These are phyloP conservation scores for Rugosomyces carneus DNA, from an alignment of 1,284 basidiomycete genomes.

Conservation along the genomic window DNA sequence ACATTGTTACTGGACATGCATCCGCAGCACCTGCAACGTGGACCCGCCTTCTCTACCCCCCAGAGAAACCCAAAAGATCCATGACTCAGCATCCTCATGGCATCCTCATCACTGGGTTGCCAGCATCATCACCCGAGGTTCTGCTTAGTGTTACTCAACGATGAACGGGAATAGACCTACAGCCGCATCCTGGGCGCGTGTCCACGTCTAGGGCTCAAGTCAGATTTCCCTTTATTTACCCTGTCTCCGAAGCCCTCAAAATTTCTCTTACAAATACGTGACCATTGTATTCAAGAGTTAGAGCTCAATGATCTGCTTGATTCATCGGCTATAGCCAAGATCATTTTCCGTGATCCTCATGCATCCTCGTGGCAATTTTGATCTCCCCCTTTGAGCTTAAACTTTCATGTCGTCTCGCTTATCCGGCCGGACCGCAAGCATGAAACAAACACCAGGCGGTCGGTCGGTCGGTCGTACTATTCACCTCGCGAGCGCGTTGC, in stretches of 20 bases:
- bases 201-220: too few relatives aligned
- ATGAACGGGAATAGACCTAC: too few relatives aligned
- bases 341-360: constrained; percentile 2
- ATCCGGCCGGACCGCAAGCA: background rate
- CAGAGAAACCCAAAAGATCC: too few relatives aligned
- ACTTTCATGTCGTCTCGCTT: constrained; percentile 4
- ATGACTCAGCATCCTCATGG: background rate
- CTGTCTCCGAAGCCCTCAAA: too few relatives aligned
- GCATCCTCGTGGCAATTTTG: constrained; percentile 4
- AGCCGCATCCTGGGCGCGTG: too few relatives aligned
- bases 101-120: background rate
- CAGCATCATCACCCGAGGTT: too few relatives aligned
- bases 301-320: background rate
- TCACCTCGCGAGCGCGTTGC: constrained; percentile 4
- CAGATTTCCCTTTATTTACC: too few relatives aligned
- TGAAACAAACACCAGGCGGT: background rate
- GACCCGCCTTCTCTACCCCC: background rate
- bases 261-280: too few relatives aligned
- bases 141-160: too few relatives aligned
- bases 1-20: background rate
- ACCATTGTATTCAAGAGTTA: too few relatives aligned
- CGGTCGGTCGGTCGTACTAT: background rate
- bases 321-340: background rate
- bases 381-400: constrained; percentile 1
- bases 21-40: background rate